A percentile compares a stretch with the other conserved stretches of the same genome.
These are phyloP conservation scores for Fusarium tjaetaba DNA, from an alignment of 2,329 filamentous ascomycete species.

Conservation along the genomic window DNA sequence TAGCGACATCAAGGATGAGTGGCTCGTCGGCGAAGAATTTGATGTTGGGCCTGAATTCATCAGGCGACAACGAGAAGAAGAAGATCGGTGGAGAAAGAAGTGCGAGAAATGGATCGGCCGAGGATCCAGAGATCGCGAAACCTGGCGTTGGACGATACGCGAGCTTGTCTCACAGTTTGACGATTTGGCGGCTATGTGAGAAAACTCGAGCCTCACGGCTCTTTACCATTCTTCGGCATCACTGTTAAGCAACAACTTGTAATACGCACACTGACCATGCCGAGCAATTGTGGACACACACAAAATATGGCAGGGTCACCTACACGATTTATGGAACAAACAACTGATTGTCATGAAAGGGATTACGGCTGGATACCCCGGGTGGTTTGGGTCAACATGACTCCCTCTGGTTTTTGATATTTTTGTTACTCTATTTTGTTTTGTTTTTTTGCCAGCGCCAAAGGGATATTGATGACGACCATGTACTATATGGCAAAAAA, in stretches of 20 bases:
- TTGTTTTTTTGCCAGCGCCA: slow-evolving; percentile 24
- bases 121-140: slow-evolving; percentile 64
- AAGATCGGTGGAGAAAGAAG: slow-evolving; percentile 88
- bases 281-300: slow-evolving; percentile 37
- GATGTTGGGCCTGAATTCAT: slow-evolving; percentile 97
- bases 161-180: slow-evolving; percentile 63
- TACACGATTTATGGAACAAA: slow-evolving; percentile 26
- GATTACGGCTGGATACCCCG: slow-evolving; percentile 39
- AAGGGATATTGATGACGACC: slow-evolving; percentile 32
- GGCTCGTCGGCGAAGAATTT: slow-evolving; percentile 94
- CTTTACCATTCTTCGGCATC: slow-evolving; percentile 31
- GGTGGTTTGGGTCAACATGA: slow-evolving; percentile 11
- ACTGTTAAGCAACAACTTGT: slow-evolving; percentile 38
- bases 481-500: slow-evolving; percentile 40
- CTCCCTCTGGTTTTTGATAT: slow-evolving; percentile 17
- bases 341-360: slow-evolving; percentile 22
- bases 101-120: slow-evolving; percentile 84
- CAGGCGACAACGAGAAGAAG: slow-evolving; percentile 86
- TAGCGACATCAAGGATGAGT: slow-evolving; percentile 77
- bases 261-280: slow-evolving; percentile 36
- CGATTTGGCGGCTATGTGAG: slow-evolving; percentile 49
- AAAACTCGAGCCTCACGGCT: slow-evolving; percentile 12
- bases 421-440: not conserved
- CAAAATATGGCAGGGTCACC: slow-evolving; percentile 24
- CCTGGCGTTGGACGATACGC: slow-evolving; percentile 82